These are phyloP conservation scores for Neoboletus subvelutipes DNA, from an alignment of 768 basidiomycete species.

Conservation along the genomic window DNA sequence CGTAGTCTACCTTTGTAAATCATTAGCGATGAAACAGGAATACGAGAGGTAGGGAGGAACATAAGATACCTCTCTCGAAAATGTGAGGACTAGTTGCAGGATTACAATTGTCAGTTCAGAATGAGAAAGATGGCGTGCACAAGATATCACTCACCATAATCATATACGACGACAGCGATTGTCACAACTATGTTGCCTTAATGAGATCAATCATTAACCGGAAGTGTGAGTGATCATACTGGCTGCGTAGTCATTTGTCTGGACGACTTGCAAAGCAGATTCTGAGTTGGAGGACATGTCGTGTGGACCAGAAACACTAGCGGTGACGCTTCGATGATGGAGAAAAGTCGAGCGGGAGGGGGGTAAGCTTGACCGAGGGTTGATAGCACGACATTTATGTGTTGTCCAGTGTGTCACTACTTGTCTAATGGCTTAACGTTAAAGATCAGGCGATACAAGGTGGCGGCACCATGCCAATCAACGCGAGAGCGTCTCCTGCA, in stretches of 20 bases:
- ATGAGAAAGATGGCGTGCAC: not conserved
- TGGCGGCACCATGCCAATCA: not conserved
- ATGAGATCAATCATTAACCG: not conserved
- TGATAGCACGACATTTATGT: not conserved
- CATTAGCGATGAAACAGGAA: not conserved
- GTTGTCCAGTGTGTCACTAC: not conserved
- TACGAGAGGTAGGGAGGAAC: no score
- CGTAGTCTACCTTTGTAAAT: conserved; percentile 6
- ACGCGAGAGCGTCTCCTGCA: no score
- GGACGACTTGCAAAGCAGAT: not conserved
- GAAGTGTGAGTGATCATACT: not conserved
- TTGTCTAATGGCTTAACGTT: not conserved
- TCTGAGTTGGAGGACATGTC: not conserved
- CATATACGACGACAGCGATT: conserved; percentile 10
- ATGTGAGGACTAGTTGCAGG: conserved; percentile 8
- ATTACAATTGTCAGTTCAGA: not conserved
- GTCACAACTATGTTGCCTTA: not conserved
- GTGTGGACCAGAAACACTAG: not conserved
- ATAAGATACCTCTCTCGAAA: conserved; percentile 11
- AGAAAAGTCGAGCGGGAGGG: not conserved
- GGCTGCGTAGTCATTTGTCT: not conserved
- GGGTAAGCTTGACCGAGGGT: not conserved
- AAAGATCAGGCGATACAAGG: not conserved
- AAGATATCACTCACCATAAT: conserved; percentile 10
- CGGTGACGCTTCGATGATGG: not conserved